Evolutionary conservation across 192 early-diverging fungal genomes (phyloP), one percentile per base, ranked within the genome.

Genomic region (Coemansia sp.): DNA sequence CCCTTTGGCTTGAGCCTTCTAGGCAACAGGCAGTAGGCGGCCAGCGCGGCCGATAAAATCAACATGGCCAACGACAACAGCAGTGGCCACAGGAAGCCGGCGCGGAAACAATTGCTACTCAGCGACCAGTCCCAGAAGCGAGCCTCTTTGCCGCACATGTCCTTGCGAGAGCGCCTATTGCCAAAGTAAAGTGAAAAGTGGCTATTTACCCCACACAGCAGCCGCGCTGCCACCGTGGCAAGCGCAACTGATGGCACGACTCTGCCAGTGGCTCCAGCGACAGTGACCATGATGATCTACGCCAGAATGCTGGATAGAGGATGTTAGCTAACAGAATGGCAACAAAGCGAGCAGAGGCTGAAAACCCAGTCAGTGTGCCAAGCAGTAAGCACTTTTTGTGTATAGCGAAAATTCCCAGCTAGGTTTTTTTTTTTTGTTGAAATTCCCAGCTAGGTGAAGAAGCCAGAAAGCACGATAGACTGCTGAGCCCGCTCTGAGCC

Each of bases 61-160:
- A 40, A 26, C 8, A 31, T 35, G 34, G 57, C 33, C 7, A 67
- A 33, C 53, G 36, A 36, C 2, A 67, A 11, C 34, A 53, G 0
- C 0, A 48, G 23, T 0, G 66, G 59, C 66, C 66, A 67, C 23
- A 67, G 42, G 36, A 67, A 51, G 43, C 66, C 58, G 7, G 34
- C 42, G 18, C 66, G 66, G 59, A 60, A 67, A 36, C 66, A 67
- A 23, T 40, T 36, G 46, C 58, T 67, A 21, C 38, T 34, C 21
- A 60, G 26, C 14, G 66, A 57, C 66, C 66, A 67, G 7, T 31
- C 57, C 66, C 66, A 67, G 8, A 36, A 20, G 26, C 51, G 51
- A 10, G 9, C 26, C 16, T 53, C 13, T 7, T 53, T 53, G 51
- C 51, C 26, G 14, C 51, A 53, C 1, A 53, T 33, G 51, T 14